These are phyloP conservation scores for Jaenimonas drosophilae DNA, from an alignment of 208 protist species.

Conservation along the genomic window DNA sequence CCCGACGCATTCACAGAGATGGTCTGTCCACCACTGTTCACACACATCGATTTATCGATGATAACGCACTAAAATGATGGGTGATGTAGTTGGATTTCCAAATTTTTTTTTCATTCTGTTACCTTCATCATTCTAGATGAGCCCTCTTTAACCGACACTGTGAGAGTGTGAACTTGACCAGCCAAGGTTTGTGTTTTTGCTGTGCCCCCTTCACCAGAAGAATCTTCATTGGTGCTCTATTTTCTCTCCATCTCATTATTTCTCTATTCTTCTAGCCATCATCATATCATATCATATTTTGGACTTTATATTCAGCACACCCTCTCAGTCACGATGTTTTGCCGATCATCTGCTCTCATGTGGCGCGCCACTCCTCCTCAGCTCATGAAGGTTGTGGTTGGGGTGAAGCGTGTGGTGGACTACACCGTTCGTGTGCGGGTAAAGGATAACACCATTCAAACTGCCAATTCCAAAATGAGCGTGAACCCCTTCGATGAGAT, in stretches of 20 bases:
- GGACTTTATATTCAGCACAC: neutral
- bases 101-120: conserved; percentile 2
- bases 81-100: too few species aligned
- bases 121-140: neutral
- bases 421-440: conserved; percentile 95
- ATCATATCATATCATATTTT: conserved; percentile 2
- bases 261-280: neutral
- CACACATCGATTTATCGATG: too few species aligned
- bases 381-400: conserved; percentile 89
- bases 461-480: conserved; percentile 91
- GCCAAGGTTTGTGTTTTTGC: too few species aligned
- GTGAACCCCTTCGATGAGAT: conserved; percentile 98
- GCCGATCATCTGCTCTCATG: conserved; percentile 12
- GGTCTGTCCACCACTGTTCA: neutral
- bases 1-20: neutral
- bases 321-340: conserved; percentile 10
- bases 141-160: too few species aligned
- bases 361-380: conserved; percentile 35
- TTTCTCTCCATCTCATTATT: conserved; percentile 4
- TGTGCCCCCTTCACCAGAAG: too few species aligned
- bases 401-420: conserved; percentile 96
- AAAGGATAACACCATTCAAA: conserved; percentile 93
- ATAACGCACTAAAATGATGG: too few species aligned
- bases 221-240: conserved; percentile 4
- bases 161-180: too few species aligned